phyloP scores from a whole-genome alignment of 805 yeast species.

The Pichia pseudocactophila region DNA sequence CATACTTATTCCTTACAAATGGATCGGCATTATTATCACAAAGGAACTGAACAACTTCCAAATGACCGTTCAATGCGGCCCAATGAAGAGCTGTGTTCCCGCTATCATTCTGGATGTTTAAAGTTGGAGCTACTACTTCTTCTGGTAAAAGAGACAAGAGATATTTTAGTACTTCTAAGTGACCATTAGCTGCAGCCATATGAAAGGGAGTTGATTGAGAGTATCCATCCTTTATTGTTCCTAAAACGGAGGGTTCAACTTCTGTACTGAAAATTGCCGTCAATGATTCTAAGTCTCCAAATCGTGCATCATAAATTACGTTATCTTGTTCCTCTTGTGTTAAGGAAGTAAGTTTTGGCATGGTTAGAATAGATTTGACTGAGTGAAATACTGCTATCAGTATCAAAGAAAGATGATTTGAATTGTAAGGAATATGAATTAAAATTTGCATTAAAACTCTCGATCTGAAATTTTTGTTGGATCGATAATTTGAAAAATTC shows the following conservation, averaged over 20 bases:
- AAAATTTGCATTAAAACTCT: not conserved
- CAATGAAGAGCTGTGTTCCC: constrained; percentile 96
- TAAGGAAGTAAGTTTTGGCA: constrained; percentile 25
- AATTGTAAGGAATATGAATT: too few species aligned
- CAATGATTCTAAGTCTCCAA: constrained; percentile 75
- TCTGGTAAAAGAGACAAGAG: constrained; percentile 41
- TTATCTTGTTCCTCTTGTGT: constrained; percentile 76
- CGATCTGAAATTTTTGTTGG: too few species aligned
- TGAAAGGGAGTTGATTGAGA: constrained; percentile 75
- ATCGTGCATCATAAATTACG: constrained; percentile 75
- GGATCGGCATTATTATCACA: constrained; percentile 81
- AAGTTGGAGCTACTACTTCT: constrained; percentile 35
- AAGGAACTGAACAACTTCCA: constrained; percentile 56
- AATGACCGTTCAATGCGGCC: constrained; percentile 87
- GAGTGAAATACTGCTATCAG: too few species aligned
- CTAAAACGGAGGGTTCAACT: constrained; percentile 36
- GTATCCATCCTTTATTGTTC: constrained; percentile 49
- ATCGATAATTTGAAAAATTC: too few species aligned
- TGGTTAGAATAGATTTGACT: constrained; percentile 2
- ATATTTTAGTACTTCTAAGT: constrained; percentile 54
- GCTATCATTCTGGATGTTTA: constrained; percentile 53
- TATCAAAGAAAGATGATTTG: too few species aligned
- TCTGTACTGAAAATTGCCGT: constrained; percentile 54
- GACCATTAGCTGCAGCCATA: constrained; percentile 96
- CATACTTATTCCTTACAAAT: constrained; percentile 60